Evolutionary conservation across 1,139 yeast genomes (phyloP), one percentile per base, ranked within the genome.

Genomic region (Sugiyamaella novakii): DNA sequence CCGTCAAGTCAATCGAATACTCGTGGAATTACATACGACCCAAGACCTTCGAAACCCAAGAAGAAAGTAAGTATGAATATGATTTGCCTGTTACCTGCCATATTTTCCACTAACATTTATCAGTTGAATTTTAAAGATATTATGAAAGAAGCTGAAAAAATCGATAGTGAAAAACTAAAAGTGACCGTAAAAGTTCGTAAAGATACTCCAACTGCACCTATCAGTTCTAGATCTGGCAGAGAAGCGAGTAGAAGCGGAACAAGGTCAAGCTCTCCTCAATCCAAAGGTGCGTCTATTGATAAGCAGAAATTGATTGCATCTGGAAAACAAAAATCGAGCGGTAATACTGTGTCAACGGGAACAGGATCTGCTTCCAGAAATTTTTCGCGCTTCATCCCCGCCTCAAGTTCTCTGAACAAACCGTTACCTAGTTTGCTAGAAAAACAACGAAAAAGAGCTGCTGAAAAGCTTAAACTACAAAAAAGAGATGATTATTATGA

Each of bases 91-190:
- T n/a, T n/a, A n/a, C n/a, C n/a, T n/a, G n/a, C n/a, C n/a, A n/a
- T n/a, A n/a, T n/a, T n/a, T n/a, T n/a, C n/a, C 6, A n/a, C 33
- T 53, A 33, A 38, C 53, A 35, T 57, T 60, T 54, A 5, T 10
- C 11, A 43, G 45, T 60, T 71, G 33, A 68, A 67, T 30, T 71
- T 69, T 49, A 60, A 61, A 29, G 74, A 71, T 33, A 60, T 71
- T 19, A 62, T 71, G 70, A 62, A 64, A 41, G 67, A 67, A 53
- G 75, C 75, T 0, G 64, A 64, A 25, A 51, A 57, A 3, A 64
- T 71, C 8, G 67, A 69, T 47, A 45, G 60, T 2, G 68, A 66
- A 30, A 68, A 68, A 50, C 61, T 71, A 34, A 69, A 64, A 51
- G 46, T 71, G 41, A 64, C 62, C 1, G 61, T 71, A 39, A 69